phyloP scores from a whole-genome alignment of 305 asterid species.

The Ilex paraguariensis region DNA sequence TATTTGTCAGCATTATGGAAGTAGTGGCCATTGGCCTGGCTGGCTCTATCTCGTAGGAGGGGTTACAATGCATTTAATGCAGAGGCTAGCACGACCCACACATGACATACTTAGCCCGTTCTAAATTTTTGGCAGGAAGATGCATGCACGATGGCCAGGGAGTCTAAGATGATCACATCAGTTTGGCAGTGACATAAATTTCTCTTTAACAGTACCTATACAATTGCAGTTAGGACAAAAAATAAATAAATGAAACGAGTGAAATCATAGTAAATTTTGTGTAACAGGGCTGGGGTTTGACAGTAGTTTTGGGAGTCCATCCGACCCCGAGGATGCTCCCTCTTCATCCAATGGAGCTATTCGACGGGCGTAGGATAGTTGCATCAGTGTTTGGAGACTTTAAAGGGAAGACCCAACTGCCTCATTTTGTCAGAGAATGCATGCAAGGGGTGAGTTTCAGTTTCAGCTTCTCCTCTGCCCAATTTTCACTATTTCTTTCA shows the following conservation, averaged over 20 bases:
- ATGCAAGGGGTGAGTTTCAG: slow-evolving; percentile 45
- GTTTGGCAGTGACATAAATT: no score
- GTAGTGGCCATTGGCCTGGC: no score
- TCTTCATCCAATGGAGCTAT: slow-evolving; percentile 88
- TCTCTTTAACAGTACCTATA: no score
- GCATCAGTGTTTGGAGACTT: slow-evolving; percentile 83
- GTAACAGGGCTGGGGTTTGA: slow-evolving; percentile 13
- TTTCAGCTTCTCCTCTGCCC: no score
- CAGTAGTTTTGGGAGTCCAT: slow-evolving; percentile 71
- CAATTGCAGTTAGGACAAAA: no score
- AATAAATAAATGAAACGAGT: not conserved
- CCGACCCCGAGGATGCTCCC: slow-evolving; percentile 67
- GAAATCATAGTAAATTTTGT: not conserved
- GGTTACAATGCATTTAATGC: no score
- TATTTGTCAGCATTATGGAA: no score
- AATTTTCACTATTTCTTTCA: not conserved
- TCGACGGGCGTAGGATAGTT: slow-evolving; percentile 75
- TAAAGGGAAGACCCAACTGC: slow-evolving; percentile 83
- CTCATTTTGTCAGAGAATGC: slow-evolving; percentile 60
- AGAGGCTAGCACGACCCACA: no score
- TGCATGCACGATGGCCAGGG: no score
- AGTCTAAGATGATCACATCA: no score
- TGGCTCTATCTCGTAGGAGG: no score
- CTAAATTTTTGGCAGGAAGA: no score
- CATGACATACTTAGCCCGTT: not conserved